Evolutionary conservation across 345 rosid genomes (phyloP).

Genomic region (Cardamine occulta): DNA sequence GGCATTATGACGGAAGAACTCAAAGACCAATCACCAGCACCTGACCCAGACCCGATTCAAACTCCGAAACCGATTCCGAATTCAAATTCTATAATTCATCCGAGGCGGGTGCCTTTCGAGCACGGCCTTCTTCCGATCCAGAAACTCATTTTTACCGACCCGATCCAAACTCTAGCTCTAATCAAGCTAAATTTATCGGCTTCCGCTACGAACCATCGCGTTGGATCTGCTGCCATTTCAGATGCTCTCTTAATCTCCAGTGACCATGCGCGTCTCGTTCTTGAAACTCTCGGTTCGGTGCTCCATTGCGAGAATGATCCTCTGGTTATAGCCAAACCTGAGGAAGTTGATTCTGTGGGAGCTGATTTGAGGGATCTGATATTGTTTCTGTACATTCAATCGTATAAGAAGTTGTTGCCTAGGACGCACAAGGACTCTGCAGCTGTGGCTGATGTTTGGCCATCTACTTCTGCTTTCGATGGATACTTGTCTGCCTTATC

Average conservation of each 20-base stretch:
- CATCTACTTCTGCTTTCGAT: conserved; percentile 96
- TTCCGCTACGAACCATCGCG: conserved; percentile 51
- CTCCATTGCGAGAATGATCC: conserved; percentile 82
- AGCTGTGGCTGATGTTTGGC: conserved; percentile 97
- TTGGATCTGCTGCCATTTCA: conserved; percentile 62
- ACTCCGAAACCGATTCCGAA: conserved; percentile 26
- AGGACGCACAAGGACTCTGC: conserved; percentile 91
- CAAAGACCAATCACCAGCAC: conserved; percentile 50
- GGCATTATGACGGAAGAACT: conserved; percentile 55
- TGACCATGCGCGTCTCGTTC: conserved; percentile 83
- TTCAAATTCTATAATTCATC: conserved; percentile 61
- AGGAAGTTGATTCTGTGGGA: conserved; percentile 63
- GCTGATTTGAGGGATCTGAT: conserved; percentile 90
- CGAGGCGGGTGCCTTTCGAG: conserved; percentile 94
- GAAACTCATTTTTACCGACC: conserved; percentile 79
- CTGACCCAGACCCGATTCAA: conserved; percentile 40
- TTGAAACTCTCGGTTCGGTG: conserved; percentile 83
- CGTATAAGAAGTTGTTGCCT: conserved; percentile 88
- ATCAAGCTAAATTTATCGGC: conserved; percentile 62
- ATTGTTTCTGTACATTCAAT: conserved; percentile 83
- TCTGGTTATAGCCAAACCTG: conserved; percentile 56
- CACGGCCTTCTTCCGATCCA: conserved; percentile 92
- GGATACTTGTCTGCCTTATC: conserved; percentile 92
- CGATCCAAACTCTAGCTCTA: conserved; percentile 65
- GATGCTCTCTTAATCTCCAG: conserved; percentile 83